Evolutionary conservation across 2,329 filamentous ascomycete species (phyloP).

Genomic region (Penicillium sp.): DNA sequence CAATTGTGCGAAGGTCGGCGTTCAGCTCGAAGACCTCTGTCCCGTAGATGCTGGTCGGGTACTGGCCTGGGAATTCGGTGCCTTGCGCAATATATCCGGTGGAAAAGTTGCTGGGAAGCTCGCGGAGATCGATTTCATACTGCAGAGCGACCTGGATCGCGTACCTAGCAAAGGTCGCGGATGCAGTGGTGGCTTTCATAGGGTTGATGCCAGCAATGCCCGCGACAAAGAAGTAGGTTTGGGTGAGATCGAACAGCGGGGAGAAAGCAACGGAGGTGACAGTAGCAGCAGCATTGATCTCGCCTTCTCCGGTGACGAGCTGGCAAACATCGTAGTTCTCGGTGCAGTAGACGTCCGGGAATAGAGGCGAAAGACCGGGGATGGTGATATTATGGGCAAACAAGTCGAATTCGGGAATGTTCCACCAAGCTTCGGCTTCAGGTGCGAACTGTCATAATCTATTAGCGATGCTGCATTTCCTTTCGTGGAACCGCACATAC

Average conservation of each 20-base stretch:
- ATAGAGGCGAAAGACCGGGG: constrained; percentile 63
- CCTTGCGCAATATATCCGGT: constrained; percentile 70
- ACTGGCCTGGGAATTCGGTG: constrained; percentile 52
- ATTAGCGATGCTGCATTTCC: background rate
- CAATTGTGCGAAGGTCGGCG: constrained; percentile 54
- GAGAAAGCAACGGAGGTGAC: constrained; percentile 63
- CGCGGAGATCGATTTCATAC: constrained; percentile 70
- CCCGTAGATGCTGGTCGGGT: constrained; percentile 61
- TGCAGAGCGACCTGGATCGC: constrained; percentile 72
- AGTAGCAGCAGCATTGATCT: constrained; percentile 72
- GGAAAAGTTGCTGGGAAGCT: constrained; percentile 62
- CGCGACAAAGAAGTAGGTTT: constrained; percentile 68
- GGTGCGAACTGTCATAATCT: constrained; percentile 52
- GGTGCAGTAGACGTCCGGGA: constrained; percentile 64
- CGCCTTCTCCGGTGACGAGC: constrained; percentile 63
- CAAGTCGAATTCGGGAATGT: constrained; percentile 55
- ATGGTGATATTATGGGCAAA: constrained; percentile 56
- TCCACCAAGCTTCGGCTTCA: constrained; percentile 62
- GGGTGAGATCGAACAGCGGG: constrained; percentile 59
- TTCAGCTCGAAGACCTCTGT: constrained; percentile 69
- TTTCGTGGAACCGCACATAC: constrained; percentile 19
- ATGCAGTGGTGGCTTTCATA: constrained; percentile 61
- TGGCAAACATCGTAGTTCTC: constrained; percentile 62
- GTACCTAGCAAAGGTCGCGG: constrained; percentile 66
- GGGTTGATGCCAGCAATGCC: constrained; percentile 76